Evolutionary conservation across 2,329 filamentous ascomycete species (phyloP).

Genomic region (Pseudogymnoascus sp.): DNA sequence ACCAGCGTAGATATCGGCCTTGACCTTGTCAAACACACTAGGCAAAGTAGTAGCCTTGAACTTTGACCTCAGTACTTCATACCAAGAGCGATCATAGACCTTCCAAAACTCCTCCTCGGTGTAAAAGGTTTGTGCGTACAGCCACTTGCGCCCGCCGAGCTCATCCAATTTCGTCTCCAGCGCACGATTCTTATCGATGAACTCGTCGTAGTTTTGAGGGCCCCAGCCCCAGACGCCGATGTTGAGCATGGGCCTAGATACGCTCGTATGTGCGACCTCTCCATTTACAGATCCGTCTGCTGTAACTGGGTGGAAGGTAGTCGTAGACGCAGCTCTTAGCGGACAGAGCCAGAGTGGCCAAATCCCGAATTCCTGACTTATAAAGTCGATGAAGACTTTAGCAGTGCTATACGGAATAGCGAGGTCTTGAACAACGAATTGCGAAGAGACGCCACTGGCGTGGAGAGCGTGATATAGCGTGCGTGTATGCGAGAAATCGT

Average conservation of each 20-base stretch:
- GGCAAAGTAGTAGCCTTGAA: constrained; percentile 58
- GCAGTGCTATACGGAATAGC: constrained; percentile 45
- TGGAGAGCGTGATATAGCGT: constrained; percentile 57
- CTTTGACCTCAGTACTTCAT: constrained; percentile 55
- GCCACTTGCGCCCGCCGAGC: constrained; percentile 60
- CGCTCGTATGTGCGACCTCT: too few relatives aligned
- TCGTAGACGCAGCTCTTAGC: constrained; percentile 22
- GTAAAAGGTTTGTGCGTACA: constrained; percentile 66
- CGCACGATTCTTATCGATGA: constrained; percentile 50
- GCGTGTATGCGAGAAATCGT: constrained; percentile 54
- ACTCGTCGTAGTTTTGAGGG: constrained; percentile 37
- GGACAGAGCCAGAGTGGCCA: constrained; percentile 55
- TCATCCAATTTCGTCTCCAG: constrained; percentile 55
- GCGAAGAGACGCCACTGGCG: constrained; percentile 43
- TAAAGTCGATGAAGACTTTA: constrained; percentile 43
- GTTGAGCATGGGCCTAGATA: constrained; percentile 41
- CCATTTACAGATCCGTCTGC: too few relatives aligned
- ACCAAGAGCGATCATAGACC: constrained; percentile 54
- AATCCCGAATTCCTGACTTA: constrained; percentile 36
- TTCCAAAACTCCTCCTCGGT: constrained; percentile 58
- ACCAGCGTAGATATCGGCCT: constrained; percentile 40
- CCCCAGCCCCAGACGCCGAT: constrained; percentile 57
- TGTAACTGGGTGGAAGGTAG: too few relatives aligned
- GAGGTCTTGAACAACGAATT: constrained; percentile 55
- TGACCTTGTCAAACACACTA: constrained; percentile 67